Base-by-base conservation (phyloP, 1,284 basidiomycete genomes). In the Lignosus rhinocerotis region DNA sequence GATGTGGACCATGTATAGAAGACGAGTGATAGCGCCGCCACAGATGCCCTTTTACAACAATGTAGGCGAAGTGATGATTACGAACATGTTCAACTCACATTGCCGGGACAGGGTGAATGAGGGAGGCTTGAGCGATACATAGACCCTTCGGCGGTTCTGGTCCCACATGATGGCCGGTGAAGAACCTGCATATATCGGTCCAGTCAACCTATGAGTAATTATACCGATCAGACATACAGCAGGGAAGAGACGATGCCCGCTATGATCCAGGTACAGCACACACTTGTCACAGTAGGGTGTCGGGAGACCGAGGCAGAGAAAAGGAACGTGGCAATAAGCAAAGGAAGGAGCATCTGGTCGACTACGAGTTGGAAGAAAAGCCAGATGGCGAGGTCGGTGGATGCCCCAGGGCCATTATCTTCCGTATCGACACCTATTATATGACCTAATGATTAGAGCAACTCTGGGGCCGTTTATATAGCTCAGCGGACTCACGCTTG, bases 271-370 rank as follows among this genome's bases (percentile, higher is more conserved):
- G 78, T 78, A 45, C 77, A 64, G 62, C 81, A 85, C 49, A 85
- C 76, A 60, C 82, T 85, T 63, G 84, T 70, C 59, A 84, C 69
- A 3, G 78, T 78, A 0, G 79, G 76, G 62, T 80, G 79, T 59
- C 78, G 76, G 19, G 66, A 61, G 25, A 79, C 68, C 36, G 73
- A 73, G 58, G 74, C 78, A 48, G 76, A 73, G 53, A 79, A 60
- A 33, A 79, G 64, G 53, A 79, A 76, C 12, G 80, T 84, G n/a
- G 73, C 65, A 39, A 82, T 70, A 43, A 84, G 75, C 21, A 82
- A 65, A 6, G 81, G 79, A 11, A 85, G 70, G 39, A 79, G 73
- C 42, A 83, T 68, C 51, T 84, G 78, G 8, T 78, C 78, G 21
- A 77, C 83, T 58, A 74, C 67, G 25, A 83, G 72, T 60, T 82